Evolutionary conservation across 2,329 filamentous ascomycete genomes (phyloP), one percentile per base, ranked within the genome.

Genomic region (Paecilomyces sp.): DNA sequence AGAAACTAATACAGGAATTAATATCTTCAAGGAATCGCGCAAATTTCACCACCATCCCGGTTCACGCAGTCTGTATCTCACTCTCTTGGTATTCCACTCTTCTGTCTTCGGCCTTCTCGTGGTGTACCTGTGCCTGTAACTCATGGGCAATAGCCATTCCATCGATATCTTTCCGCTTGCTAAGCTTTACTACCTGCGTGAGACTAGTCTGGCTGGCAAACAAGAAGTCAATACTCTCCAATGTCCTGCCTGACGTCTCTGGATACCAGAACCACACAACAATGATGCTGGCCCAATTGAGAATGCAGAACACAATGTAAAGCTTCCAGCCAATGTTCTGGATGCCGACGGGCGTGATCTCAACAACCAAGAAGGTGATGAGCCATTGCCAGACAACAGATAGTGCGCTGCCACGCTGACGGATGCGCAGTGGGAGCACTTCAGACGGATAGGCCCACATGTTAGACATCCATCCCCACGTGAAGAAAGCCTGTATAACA

Each of bases 231-330:
- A 76, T 66, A 30, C 69, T 66, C 58, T 70, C 66, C 25, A 68
- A 62, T 11, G 62, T 61, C n/a, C 64, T 60, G 53, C 58, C 61
- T 2, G 64, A 61, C 5, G 67, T 68, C 33, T 70, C 65, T 4
- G 68, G 67, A 36, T 70, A 71, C 33, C 68, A 64, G 56, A 72
- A 65, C 66, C 78, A 79, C 18, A 79, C 73, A 15, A 76, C 72
- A 2, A 78, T 77, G 1, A 82, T 74, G 63, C 81, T 81, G 6
- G 70, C 65, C 56, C 68, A 75, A 62, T 80, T 79, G 68, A 77
- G 71, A 3, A 76, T 65, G 9, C 65, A 72, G 72, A 70, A 76
- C 50, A 73, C 72, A 55, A 78, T 74, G 62, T 76, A 78, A 60
- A 76, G 75, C 22, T 67, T 65, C 72, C 74, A 75, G 0, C 66